Percentiles rank a stretch among this genome's conserved stretches.
Evolutionary conservation across 129 eudicot genomes (phyloP).

Genomic region (Flaveria linearis): DNA sequence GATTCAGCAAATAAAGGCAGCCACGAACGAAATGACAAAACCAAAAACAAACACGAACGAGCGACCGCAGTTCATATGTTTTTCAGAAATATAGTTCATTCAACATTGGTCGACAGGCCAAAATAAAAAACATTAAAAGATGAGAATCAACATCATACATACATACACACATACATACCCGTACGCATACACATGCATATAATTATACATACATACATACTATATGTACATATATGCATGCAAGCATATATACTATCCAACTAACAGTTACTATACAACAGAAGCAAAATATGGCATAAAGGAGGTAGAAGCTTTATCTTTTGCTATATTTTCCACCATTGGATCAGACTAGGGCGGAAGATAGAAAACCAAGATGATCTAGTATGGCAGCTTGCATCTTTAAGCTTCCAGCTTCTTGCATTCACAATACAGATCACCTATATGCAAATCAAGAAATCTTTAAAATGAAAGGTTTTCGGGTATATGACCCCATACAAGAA

Average conservation of each 20-base stretch:
- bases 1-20: not conserved
- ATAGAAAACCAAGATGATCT: conserved; percentile 20
- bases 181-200: no score
- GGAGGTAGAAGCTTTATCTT: conserved; percentile 28
- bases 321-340: conserved; percentile 25
- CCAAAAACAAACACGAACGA: not conserved
- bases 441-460: conserved; percentile 10
- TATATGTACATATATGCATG: conserved; percentile 10
- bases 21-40: not conserved
- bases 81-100: not conserved
- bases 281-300: conserved; percentile 39
- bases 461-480: conserved; percentile 21
- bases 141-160: not conserved
- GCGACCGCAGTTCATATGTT: not conserved
- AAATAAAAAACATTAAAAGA: conserved; percentile 7
- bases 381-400: conserved; percentile 22
- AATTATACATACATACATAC: not conserved
- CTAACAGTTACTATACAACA: conserved; percentile 49
- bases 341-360: conserved; percentile 22
- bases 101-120: not conserved
- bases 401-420: conserved; percentile 25
- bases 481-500: not conserved
- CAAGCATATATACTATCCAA: conserved; percentile 13
- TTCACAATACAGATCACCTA: conserved; percentile 24
- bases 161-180: not conserved